phyloP scores from a whole-genome alignment of 768 basidiomycete species.

The Pulveroboletus sp. region DNA sequence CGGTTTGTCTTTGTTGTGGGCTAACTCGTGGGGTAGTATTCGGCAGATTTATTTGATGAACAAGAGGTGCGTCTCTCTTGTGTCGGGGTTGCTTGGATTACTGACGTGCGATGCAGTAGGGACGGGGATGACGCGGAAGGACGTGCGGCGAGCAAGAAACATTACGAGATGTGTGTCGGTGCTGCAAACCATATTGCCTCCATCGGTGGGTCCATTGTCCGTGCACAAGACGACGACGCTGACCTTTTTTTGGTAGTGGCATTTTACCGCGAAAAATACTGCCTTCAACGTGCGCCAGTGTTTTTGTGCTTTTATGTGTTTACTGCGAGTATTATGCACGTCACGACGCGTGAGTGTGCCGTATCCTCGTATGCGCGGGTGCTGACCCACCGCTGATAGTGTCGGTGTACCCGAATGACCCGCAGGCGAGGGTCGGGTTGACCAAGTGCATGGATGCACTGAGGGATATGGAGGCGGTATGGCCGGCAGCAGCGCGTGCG shows the following conservation, averaged over 20 bases:
- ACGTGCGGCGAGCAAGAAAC: conserved; percentile 54
- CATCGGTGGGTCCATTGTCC: conserved; percentile 43
- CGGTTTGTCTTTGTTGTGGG: not conserved
- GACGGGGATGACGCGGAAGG: conserved; percentile 51
- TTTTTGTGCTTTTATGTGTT: conserved; percentile 81
- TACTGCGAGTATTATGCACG: conserved; percentile 78
- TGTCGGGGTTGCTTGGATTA: too few species aligned
- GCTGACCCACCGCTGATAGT: conserved; percentile 32
- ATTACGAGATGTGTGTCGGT: conserved; percentile 68
- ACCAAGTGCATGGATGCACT: conserved; percentile 66
- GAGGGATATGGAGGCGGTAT: conserved; percentile 61
- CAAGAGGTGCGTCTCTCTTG: conserved; percentile 39
- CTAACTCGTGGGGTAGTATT: conserved; percentile 20
- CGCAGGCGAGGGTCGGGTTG: conserved; percentile 65
- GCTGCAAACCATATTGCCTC: conserved; percentile 80
- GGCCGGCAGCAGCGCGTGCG: conserved; percentile 77
- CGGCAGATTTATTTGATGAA: conserved; percentile 26
- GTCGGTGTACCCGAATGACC: conserved; percentile 61
- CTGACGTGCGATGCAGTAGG: too few species aligned
- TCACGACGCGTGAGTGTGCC: conserved; percentile 65
- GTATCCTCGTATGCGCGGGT: not conserved
- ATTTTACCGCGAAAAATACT: conserved; percentile 61
- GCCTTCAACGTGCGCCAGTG: conserved; percentile 58
- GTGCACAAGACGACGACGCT: not conserved
- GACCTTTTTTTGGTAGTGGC: conserved; percentile 37